Percentiles rank a stretch among this genome's conserved stretches.
These are phyloP conservation scores for Suillus decipiens DNA, from an alignment of 768 basidiomycete genomes.

Conservation along the genomic window DNA sequence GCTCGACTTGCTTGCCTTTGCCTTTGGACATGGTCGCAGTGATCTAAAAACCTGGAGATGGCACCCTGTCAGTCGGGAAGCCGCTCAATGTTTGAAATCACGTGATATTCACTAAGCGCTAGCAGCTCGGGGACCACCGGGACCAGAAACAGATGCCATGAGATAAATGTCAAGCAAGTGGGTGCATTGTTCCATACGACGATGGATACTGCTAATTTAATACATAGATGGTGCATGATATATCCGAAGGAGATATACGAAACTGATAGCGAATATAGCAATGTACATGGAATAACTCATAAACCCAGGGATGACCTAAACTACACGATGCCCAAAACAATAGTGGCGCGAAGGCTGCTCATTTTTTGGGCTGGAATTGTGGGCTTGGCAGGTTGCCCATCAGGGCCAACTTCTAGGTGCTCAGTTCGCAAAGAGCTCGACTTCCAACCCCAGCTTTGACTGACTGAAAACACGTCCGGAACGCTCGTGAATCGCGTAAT, in stretches of 20 bases:
- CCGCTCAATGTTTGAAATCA: background rate
- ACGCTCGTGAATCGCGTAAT: slow-evolving; percentile 83
- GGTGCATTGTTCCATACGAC: background rate
- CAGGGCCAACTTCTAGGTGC: slow-evolving; percentile 42
- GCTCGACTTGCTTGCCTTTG: slow-evolving; percentile 31
- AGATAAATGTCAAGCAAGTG: background rate
- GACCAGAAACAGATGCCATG: background rate
- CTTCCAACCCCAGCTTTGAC: slow-evolving; percentile 96
- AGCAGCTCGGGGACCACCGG: background rate
- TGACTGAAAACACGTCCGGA: slow-evolving; percentile 82
- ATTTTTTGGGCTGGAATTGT: slow-evolving; percentile 37
- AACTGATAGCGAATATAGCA: slow-evolving; percentile 4
- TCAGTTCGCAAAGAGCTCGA: slow-evolving; percentile 55
- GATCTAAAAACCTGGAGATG: slow-evolving; percentile 2
- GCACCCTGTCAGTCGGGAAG: background rate
- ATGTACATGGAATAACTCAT: background rate
- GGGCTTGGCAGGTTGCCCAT: slow-evolving; percentile 33
- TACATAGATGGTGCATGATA: background rate
- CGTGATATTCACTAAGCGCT: background rate
- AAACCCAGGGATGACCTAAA: background rate
- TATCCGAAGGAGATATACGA: background rate
- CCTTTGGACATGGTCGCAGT: slow-evolving; percentile 29
- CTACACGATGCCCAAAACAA: slow-evolving; percentile 76
- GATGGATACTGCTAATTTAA: background rate
- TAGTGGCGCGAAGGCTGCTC: slow-evolving; percentile 75